A percentile compares a stretch with the other conserved stretches of the same genome.
These are phyloP conservation scores for Suhomyces vadensis DNA, from an alignment of 805 yeast genomes.

Conservation along the genomic window DNA sequence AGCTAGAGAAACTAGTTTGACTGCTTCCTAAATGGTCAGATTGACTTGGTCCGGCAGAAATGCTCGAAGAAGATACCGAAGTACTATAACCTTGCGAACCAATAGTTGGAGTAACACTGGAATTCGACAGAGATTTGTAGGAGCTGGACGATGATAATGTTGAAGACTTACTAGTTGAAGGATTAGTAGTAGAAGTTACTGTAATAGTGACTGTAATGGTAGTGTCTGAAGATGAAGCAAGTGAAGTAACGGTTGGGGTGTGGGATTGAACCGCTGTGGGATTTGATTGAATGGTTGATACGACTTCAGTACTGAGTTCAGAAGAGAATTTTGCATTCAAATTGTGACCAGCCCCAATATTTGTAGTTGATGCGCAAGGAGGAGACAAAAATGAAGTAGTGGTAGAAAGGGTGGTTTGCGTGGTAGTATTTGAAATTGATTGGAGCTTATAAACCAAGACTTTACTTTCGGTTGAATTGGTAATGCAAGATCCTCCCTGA, in stretches of 20 bases:
- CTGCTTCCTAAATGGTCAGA: too few relatives aligned
- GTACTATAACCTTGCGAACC: background rate
- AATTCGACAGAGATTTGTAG: background rate
- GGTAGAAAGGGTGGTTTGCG: background rate
- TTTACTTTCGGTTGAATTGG: background rate
- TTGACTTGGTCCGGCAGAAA: background rate
- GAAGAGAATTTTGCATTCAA: background rate
- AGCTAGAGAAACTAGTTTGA: background rate
- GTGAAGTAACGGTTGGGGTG: background rate
- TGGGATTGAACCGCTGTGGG: too few relatives aligned
- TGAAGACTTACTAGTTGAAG: background rate
- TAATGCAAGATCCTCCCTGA: background rate
- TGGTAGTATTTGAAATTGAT: background rate
- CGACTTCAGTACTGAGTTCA: too few relatives aligned
- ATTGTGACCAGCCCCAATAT: background rate
- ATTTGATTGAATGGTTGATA: too few relatives aligned
- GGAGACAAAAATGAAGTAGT: background rate
- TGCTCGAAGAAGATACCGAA: background rate
- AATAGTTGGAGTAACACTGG: background rate
- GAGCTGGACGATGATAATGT: background rate
- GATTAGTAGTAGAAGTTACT: background rate
- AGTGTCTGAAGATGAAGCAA: background rate
- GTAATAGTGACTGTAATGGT: background rate
- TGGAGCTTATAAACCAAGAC: background rate
- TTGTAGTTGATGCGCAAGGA: background rate